Evolutionary conservation across 2,329 filamentous ascomycete species (phyloP).

Genomic region (Aspergillaceae sp.): DNA sequence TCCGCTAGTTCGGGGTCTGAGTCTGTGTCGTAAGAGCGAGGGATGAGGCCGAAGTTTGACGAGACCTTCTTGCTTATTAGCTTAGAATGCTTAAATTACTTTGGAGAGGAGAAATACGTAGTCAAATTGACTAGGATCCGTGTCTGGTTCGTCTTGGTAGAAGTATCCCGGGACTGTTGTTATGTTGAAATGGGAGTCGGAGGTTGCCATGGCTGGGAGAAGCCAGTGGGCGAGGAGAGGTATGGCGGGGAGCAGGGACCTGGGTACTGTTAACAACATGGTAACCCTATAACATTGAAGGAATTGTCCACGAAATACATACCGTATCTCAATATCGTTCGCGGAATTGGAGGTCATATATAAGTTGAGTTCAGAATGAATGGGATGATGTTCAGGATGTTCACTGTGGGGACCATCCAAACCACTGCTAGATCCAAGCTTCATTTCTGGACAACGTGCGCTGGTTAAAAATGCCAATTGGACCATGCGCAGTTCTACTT

Average conservation of each 20-base stretch:
- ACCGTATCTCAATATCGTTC: too few relatives aligned
- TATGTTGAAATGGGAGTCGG: neutral
- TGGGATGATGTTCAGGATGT: too few relatives aligned
- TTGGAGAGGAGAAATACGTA: slow-evolving; percentile 30
- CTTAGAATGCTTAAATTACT: neutral
- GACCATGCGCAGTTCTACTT: too few relatives aligned
- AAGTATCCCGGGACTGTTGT: slow-evolving; percentile 41
- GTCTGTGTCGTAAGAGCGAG: slow-evolving; percentile 37
- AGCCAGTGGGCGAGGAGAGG: slow-evolving; percentile 2
- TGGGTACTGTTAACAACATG: neutral
- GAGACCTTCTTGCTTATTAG: slow-evolving; percentile 19
- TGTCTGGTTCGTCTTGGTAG: slow-evolving; percentile 42
- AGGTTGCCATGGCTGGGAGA: neutral
- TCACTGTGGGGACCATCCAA: too few relatives aligned
- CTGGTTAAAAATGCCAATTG: too few relatives aligned
- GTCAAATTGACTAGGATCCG: slow-evolving; percentile 40
- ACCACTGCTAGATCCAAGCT: too few relatives aligned
- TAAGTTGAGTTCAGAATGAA: too few relatives aligned
- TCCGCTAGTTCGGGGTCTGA: slow-evolving; percentile 26
- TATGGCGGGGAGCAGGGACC: slow-evolving; percentile 1
- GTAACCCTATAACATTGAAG: too few relatives aligned
- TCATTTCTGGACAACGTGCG: too few relatives aligned
- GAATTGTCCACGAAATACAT: too few relatives aligned
- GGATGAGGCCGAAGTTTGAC: slow-evolving; percentile 44
- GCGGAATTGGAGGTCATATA: neutral